phyloP scores from a whole-genome alignment of 495 filamentous ascomycete genomes.

The Astrothelium subdiscretum region DNA sequence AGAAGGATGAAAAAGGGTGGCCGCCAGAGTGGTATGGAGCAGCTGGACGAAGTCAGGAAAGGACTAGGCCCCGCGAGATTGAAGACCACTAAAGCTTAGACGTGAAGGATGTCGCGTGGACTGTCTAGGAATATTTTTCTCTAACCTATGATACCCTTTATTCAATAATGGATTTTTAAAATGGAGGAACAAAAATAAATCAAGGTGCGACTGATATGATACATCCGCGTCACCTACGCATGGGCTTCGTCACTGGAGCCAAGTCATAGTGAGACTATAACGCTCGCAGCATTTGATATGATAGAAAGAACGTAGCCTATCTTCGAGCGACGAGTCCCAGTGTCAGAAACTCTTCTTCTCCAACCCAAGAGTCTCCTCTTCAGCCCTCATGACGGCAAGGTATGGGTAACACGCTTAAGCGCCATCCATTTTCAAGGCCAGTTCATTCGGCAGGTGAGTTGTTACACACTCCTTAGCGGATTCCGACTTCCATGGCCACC shows the following conservation, averaged over 20 bases:
- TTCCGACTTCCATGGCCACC: conserved; percentile 47
- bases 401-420: conserved; percentile 56
- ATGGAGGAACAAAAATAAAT: too few relatives aligned
- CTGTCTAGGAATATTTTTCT: background rate
- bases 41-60: conserved; percentile 80
- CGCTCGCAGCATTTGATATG: too few relatives aligned
- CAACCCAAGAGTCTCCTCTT: too few relatives aligned
- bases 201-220: too few relatives aligned
- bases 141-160: background rate
- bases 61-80: conserved; percentile 65
- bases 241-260: too few relatives aligned
- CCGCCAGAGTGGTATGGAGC: conserved; percentile 65
- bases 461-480: conserved; percentile 26
- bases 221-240: too few relatives aligned
- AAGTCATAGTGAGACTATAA: too few relatives aligned
- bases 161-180: too few relatives aligned
- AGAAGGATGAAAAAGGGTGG: conserved; percentile 66
- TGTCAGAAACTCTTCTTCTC: too few relatives aligned
- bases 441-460: conserved; percentile 26
- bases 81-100: conserved; percentile 13
- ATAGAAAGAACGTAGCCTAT: too few relatives aligned
- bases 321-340: too few relatives aligned
- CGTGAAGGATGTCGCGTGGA: background rate
- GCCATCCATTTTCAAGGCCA: conserved; percentile 23
- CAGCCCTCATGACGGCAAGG: conserved; percentile 48